A percentile compares a stretch with the other conserved stretches of the same genome.
Evolutionary conservation across 257 asterid genomes (phyloP).

Genomic region (Avicennia marina): DNA sequence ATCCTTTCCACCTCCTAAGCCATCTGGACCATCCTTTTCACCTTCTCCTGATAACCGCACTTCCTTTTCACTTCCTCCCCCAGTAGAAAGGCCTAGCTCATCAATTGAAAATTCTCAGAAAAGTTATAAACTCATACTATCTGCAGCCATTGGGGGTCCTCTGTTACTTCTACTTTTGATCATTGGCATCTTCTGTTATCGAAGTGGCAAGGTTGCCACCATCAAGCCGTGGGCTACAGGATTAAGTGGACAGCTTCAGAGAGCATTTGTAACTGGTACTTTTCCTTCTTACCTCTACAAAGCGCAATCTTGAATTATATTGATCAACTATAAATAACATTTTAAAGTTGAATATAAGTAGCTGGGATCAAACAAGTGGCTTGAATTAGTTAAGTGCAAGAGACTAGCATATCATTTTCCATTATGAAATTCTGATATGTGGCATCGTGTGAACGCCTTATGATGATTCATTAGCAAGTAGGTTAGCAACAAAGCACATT

Average conservation of each 20-base stretch:
- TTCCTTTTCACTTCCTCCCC: not conserved
- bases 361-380: too few relatives aligned
- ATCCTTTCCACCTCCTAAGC: not conserved
- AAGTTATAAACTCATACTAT: slow-evolving; percentile 23
- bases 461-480: too few relatives aligned
- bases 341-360: too few relatives aligned
- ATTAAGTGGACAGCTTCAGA: slow-evolving; percentile 92
- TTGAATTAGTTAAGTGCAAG: too few relatives aligned
- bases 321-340: too few relatives aligned
- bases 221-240: slow-evolving; percentile 96
- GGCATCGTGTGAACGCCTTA: too few relatives aligned
- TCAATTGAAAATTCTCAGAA: not conserved
- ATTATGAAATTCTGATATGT: too few relatives aligned
- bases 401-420: too few relatives aligned
- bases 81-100: slow-evolving; percentile 18
- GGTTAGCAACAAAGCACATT: too few relatives aligned
- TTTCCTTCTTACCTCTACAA: not conserved
- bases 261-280: slow-evolving; percentile 63
- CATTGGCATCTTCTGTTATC: slow-evolving; percentile 27
- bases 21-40: not conserved
- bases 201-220: slow-evolving; percentile 53
- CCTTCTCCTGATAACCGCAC: not conserved
- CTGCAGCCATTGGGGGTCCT: slow-evolving; percentile 54
- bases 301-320: too few relatives aligned
- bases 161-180: slow-evolving; percentile 34